A percentile compares a stretch with the other conserved stretches of the same genome.
Conservation (phyloP, 2,329 filamentous ascomycete genomes). For the Chlorencoelia australis region DNA sequence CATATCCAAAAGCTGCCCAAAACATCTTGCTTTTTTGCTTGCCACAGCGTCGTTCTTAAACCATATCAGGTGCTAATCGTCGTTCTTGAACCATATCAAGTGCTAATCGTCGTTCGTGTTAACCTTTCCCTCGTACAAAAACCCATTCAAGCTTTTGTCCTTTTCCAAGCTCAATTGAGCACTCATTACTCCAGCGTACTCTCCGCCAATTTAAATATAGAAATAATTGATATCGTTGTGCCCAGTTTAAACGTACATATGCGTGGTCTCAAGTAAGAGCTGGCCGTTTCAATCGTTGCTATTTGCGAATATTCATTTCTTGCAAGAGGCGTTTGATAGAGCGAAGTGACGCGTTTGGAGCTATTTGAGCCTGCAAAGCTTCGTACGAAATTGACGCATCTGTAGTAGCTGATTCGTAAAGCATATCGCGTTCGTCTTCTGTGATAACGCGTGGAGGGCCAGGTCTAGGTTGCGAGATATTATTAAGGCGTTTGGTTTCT, state of each 20-base stretch:
- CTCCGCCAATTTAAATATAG: too few species aligned
- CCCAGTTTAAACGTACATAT: neutral
- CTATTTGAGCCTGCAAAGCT: neutral
- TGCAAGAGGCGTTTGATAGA: neutral
- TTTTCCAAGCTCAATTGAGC: neutral
- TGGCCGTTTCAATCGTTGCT: neutral
- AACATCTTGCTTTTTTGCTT: constrained; percentile 3
- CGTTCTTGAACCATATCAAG: neutral
- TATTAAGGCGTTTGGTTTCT: constrained; percentile 2
- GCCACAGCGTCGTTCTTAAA: too few species aligned
- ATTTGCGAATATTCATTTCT: neutral
- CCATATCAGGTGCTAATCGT: too few species aligned
- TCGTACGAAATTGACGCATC: neutral
- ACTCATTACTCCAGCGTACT: neutral
- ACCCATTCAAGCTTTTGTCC: too few species aligned
- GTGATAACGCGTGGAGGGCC: constrained; percentile 1
- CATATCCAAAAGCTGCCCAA: constrained; percentile 4
- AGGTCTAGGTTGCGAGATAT: constrained; percentile 1
- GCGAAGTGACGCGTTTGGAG: neutral
- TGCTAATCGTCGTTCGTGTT: neutral
- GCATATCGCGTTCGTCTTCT: constrained; percentile 5
- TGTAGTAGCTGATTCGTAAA: constrained; percentile 3
- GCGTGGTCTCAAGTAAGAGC: neutral
- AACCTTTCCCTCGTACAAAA: neutral
- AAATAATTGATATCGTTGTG: neutral